Conservation (phyloP, 805 yeast genomes). For the Metschnikowia baotianmanensis region DNA sequence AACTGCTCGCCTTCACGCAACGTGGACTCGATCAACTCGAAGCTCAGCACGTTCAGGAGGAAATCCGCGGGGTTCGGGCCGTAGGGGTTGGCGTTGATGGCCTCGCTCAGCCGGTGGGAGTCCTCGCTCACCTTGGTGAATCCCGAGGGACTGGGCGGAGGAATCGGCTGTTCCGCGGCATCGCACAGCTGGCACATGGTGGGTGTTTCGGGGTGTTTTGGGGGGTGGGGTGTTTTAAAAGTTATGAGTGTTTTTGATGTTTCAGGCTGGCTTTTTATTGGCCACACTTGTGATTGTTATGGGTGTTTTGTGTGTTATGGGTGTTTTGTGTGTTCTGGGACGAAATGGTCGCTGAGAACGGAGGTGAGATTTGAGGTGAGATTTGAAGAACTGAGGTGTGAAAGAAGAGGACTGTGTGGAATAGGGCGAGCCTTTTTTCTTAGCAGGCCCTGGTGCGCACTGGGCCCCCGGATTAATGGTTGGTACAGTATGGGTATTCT, state of each 20-base stretch:
- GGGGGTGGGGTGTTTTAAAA: not conserved
- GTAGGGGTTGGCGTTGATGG: constrained; percentile 63
- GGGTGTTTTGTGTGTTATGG: too few relatives aligned
- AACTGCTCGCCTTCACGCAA: constrained; percentile 98
- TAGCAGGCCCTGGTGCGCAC: too few relatives aligned
- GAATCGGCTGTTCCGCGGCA: not conserved
- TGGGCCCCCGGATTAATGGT: too few relatives aligned
- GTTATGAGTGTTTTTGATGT: too few relatives aligned
- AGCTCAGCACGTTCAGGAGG: constrained; percentile 82
- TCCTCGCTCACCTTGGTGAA: constrained; percentile 38
- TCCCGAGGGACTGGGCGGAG: constrained; percentile 26
- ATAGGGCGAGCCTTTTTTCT: too few relatives aligned
- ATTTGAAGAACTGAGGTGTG: too few relatives aligned
- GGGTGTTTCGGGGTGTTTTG: not conserved
- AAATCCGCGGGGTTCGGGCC: constrained; percentile 95
- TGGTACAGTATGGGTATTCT: too few relatives aligned
- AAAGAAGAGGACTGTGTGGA: too few relatives aligned
- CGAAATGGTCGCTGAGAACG: too few relatives aligned
- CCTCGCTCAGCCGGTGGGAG: constrained; percentile 23
- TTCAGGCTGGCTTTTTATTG: too few relatives aligned
- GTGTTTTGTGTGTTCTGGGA: too few relatives aligned
- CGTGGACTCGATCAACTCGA: constrained; percentile 92
- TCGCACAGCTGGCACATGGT: constrained; percentile 8
- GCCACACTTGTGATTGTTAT: not conserved
- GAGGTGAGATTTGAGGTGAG: too few relatives aligned